Percentiles rank a stretch among this genome's conserved stretches.
phyloP scores from a whole-genome alignment of 2,329 filamentous ascomycete species.

The Xylaria sp. region DNA sequence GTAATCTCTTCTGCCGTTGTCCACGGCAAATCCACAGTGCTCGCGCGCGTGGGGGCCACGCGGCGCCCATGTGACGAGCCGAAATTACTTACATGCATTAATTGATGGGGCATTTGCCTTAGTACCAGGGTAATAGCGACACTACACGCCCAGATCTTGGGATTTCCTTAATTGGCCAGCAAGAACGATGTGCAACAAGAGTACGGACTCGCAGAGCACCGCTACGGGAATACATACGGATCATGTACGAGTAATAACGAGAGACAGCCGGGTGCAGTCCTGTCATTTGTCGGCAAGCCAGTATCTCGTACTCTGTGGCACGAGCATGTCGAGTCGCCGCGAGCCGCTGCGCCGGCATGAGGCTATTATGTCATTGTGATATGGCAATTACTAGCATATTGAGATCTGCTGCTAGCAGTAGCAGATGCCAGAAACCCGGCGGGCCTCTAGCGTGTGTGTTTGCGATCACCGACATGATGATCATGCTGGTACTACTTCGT shows the following conservation, averaged over 20 bases:
- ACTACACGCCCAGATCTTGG: neutral
- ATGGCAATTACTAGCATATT: neutral
- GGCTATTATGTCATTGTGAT: constrained; percentile 9
- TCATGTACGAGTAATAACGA: neutral
- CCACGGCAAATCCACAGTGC: neutral
- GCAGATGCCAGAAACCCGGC: neutral
- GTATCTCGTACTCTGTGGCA: neutral
- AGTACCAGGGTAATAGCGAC: neutral
- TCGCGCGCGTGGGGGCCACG: constrained; percentile 6
- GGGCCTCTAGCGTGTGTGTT: neutral
- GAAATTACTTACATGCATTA: constrained; percentile 9
- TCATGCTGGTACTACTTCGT: too few relatives aligned
- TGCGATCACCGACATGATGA: too few relatives aligned
- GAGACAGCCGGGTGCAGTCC: neutral
- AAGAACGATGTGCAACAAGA: neutral
- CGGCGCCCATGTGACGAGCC: constrained; percentile 6
- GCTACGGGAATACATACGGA: neutral
- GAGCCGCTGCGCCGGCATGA: constrained; percentile 4
- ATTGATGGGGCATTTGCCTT: neutral
- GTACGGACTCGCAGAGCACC: neutral
- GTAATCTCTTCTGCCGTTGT: neutral
- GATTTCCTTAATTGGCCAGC: neutral
- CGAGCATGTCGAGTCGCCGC: constrained; percentile 1
- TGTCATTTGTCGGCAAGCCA: constrained; percentile 3
- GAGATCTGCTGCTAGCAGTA: constrained; percentile 12